Conservation (phyloP, 768 basidiomycete genomes). For the Stropharia rugosoannulata region DNA sequence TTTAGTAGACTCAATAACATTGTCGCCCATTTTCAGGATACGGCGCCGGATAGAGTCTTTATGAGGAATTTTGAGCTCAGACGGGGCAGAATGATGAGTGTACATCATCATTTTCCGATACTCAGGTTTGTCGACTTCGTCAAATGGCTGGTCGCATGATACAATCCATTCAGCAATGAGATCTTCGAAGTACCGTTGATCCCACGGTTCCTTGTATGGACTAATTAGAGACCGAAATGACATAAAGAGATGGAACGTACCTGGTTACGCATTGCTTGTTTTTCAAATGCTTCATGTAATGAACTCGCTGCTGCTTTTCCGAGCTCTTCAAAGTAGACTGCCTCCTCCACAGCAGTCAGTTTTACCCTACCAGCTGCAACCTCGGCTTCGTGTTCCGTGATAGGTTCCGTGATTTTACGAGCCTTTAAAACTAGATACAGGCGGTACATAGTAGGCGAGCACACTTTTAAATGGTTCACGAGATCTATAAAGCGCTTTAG, state of each 20-base stretch:
- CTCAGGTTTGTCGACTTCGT: conserved; percentile 19
- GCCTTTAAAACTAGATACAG: conserved; percentile 2
- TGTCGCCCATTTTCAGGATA: conserved; percentile 17
- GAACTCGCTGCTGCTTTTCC: neutral
- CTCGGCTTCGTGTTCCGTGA: neutral
- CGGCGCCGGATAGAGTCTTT: neutral
- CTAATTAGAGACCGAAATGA: neutral
- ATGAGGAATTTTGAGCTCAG: conserved; percentile 7
- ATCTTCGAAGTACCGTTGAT: neutral
- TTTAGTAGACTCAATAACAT: conserved; percentile 5
- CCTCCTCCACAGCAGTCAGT: neutral
- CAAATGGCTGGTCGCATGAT: conserved; percentile 19
- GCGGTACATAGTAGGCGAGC: conserved; percentile 4
- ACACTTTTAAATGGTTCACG: conserved; percentile 1
- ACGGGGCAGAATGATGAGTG: conserved; percentile 4
- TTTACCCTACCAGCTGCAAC: conserved; percentile 3
- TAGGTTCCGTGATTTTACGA: neutral
- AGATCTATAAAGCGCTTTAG: neutral
- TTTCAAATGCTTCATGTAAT: neutral
- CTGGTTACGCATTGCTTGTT: neutral
- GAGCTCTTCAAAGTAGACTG: neutral
- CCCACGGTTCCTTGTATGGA: neutral
- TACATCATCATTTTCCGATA: conserved; percentile 17
- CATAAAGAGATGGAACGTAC: neutral
- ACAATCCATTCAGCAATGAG: neutral